Percentiles rank a stretch among this genome's conserved stretches.
These are phyloP conservation scores for Candida boidinii DNA, from an alignment of 805 yeast genomes.

Conservation along the genomic window DNA sequence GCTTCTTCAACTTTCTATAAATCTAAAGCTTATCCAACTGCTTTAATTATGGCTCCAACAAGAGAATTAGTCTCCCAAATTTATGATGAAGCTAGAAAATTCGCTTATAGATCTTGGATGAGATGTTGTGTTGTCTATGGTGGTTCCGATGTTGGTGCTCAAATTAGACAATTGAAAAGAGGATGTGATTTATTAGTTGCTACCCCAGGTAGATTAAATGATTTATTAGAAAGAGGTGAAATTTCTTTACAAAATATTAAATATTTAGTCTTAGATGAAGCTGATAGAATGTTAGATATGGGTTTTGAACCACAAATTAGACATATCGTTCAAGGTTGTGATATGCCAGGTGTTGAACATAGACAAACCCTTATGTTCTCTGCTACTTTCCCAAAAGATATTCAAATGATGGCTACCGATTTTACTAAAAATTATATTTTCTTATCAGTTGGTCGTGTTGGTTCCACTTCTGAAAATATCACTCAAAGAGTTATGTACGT, in stretches of 20 bases:
- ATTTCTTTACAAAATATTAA: conserved; percentile 85
- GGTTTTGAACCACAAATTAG: conserved; percentile 99
- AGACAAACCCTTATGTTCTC: conserved; percentile 98
- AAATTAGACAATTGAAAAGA: conserved; percentile 78
- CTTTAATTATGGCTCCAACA: conserved; percentile 95
- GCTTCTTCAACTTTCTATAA: conserved; percentile 35
- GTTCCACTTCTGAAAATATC: conserved; percentile 97
- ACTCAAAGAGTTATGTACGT: conserved; percentile 91
- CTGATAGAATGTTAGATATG: conserved; percentile 99
- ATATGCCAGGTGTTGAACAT: conserved; percentile 85
- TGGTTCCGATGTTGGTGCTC: conserved; percentile 91
- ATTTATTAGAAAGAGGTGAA: conserved; percentile 89
- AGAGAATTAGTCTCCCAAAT: conserved; percentile 98
- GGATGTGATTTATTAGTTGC: conserved; percentile 97
- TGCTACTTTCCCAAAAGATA: conserved; percentile 98
- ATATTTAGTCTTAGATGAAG: conserved; percentile 95
- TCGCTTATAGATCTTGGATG: conserved; percentile 97
- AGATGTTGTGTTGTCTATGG: conserved; percentile 95
- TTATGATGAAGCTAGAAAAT: conserved; percentile 90
- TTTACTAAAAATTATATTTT: conserved; percentile 93
- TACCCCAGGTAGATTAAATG: conserved; percentile 98
- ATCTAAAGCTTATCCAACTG: conserved; percentile 87
- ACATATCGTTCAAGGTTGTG: conserved; percentile 95
- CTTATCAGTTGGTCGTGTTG: conserved; percentile 97
- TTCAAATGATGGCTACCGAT: conserved; percentile 94